phyloP scores from a whole-genome alignment of 2,329 filamentous ascomycete genomes.

The Trichophyton simii region DNA sequence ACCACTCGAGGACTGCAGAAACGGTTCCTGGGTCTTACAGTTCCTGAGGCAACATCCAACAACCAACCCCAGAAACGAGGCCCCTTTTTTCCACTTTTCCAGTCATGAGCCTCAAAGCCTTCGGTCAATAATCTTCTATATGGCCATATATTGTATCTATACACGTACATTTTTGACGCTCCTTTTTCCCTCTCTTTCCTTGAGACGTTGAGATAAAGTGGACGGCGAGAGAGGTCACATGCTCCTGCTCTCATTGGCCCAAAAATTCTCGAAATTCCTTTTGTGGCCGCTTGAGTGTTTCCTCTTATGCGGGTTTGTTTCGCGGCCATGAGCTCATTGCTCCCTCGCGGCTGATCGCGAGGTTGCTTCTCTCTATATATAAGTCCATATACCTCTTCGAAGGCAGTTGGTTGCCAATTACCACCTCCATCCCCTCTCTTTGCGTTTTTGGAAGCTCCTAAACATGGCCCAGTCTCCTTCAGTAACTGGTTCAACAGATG shows the following conservation, averaged over 20 bases:
- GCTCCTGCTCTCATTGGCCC: neutral
- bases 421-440: neutral
- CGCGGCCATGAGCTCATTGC: neutral
- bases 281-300: neutral
- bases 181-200: neutral
- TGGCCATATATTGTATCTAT: too few relatives aligned
- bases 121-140: too few relatives aligned
- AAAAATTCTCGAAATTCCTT: neutral
- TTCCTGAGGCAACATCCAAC: too few relatives aligned
- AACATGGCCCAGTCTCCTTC: neutral
- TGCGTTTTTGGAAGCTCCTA: neutral
- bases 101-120: too few relatives aligned
- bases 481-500: neutral
- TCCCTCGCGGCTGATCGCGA: slow-evolving; percentile 3
- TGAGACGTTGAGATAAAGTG: neutral
- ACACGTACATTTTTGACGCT: neutral
- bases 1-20: too few relatives aligned
- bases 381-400: neutral
- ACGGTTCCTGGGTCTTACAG: too few relatives aligned
- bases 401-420: neutral
- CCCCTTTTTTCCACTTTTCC: too few relatives aligned
- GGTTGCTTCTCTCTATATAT: neutral
- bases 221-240: neutral
- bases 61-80: too few relatives aligned
- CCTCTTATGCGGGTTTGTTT: neutral